phyloP scores from a whole-genome alignment of 169 alveolate species.

The Perkinsus marinus region DNA sequence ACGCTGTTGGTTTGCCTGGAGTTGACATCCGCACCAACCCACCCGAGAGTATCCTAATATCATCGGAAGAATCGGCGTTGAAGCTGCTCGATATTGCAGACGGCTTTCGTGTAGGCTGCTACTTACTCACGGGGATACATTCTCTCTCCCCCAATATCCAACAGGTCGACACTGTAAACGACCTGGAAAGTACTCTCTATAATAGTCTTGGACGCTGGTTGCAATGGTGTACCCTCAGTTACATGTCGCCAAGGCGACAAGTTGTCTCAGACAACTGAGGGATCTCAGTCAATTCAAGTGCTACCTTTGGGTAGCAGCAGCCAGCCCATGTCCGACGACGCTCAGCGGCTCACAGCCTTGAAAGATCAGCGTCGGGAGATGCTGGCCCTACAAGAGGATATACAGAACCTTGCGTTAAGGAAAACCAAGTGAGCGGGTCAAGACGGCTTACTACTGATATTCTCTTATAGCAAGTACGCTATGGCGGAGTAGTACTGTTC shows the following conservation, averaged over 20 bases:
- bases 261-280: neutral
- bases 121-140: neutral
- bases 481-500: neutral
- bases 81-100: neutral
- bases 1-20: neutral
- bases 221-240: neutral
- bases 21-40: neutral
- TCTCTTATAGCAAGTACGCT: neutral
- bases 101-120: neutral
- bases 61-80: neutral
- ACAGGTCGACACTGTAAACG: no score
- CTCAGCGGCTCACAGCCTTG: neutral
- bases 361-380: neutral
- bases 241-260: neutral
- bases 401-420: neutral
- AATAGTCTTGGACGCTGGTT: no score
- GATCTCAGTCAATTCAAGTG: neutral
- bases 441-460: no score
- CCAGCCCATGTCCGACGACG: neutral
- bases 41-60: neutral
- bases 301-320: neutral
- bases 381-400: neutral
- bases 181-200: no score
- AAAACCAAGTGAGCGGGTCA: neutral
- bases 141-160: neutral